Percentiles rank a stretch among this genome's conserved stretches.
phyloP scores from a whole-genome alignment of 805 yeast species.

The Myxozyma sirexii region DNA sequence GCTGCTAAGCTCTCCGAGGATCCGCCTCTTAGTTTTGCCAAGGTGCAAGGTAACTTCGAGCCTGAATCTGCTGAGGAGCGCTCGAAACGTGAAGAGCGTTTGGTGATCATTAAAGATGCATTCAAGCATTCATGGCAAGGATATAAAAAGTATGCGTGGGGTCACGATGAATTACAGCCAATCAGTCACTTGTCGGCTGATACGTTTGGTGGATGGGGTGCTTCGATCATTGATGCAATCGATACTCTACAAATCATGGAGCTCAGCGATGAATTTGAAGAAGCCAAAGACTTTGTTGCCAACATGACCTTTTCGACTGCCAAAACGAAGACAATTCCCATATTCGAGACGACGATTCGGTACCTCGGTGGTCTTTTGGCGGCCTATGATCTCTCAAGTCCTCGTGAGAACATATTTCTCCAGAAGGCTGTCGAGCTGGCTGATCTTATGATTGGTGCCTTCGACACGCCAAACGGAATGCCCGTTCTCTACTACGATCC shows the following conservation, averaged over 20 bases:
- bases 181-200: conserved; percentile 41
- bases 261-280: conserved; percentile 46
- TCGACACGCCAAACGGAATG: conserved; percentile 61
- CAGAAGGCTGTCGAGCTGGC: conserved; percentile 52
- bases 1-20: conserved; percentile 25
- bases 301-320: conserved; percentile 47
- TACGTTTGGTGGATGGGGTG: conserved; percentile 56
- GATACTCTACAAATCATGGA: conserved; percentile 57
- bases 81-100: conserved; percentile 37
- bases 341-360: conserved; percentile 56
- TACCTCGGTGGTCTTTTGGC: conserved; percentile 57
- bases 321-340: conserved; percentile 51
- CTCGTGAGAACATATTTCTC: conserved; percentile 42
- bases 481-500: conserved; percentile 54
- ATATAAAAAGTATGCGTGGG: conserved; percentile 50
- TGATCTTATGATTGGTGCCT: conserved; percentile 54
- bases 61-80: conserved; percentile 35
- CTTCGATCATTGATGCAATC: conserved; percentile 55
- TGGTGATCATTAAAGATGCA: conserved; percentile 43
- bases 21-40: conserved; percentile 24
- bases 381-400: conserved; percentile 54
- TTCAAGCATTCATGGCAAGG: conserved; percentile 50
- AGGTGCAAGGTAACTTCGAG: conserved; percentile 29
- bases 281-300: conserved; percentile 46
- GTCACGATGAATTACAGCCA: conserved; percentile 52